Percentiles rank a stretch among this genome's conserved stretches.
Evolutionary conservation across 495 filamentous ascomycete genomes (phyloP).

Genomic region (Aspergillus funiculosus): DNA sequence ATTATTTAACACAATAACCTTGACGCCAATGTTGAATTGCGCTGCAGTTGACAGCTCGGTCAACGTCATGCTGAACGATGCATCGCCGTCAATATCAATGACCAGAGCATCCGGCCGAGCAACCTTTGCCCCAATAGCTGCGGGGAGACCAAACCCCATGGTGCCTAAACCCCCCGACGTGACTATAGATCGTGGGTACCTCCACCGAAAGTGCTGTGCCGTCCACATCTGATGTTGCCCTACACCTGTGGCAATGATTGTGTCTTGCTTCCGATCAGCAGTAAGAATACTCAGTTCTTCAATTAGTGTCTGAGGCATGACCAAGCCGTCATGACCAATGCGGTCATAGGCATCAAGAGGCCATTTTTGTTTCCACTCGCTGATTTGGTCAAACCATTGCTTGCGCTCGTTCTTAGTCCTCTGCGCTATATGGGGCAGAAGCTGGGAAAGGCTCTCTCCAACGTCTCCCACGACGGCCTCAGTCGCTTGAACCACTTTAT

Average conservation of each 20-base stretch:
- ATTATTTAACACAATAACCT: constrained; percentile 89
- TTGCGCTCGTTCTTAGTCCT: constrained; percentile 58
- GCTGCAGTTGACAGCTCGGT: constrained; percentile 81
- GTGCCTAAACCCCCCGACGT: constrained; percentile 90
- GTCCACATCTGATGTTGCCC: constrained; percentile 98
- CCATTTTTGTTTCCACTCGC: constrained; percentile 80
- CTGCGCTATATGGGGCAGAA: constrained; percentile 64
- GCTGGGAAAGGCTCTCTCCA: constrained; percentile 57
- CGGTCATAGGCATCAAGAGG: constrained; percentile 70
- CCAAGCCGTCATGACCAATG: constrained; percentile 60
- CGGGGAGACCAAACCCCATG: constrained; percentile 91
- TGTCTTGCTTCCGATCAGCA: constrained; percentile 64
- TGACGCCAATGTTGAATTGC: constrained; percentile 90
- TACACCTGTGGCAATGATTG: constrained; percentile 84
- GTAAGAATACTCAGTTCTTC: constrained; percentile 76
- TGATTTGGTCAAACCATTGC: constrained; percentile 84
- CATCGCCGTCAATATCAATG: constrained; percentile 92
- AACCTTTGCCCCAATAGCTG: constrained; percentile 91
- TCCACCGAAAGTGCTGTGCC: constrained; percentile 90
- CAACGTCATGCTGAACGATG: constrained; percentile 94
- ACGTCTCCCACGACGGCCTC: constrained; percentile 58
- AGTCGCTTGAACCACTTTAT: constrained; percentile 57
- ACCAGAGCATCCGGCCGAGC: constrained; percentile 79
- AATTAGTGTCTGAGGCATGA: constrained; percentile 86
- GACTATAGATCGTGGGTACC: constrained; percentile 77